Percentiles rank a stretch among this genome's conserved stretches.
Evolutionary conservation across 78 protist genomes (phyloP).

Genomic region (Chrysochromulina tobinii): DNA sequence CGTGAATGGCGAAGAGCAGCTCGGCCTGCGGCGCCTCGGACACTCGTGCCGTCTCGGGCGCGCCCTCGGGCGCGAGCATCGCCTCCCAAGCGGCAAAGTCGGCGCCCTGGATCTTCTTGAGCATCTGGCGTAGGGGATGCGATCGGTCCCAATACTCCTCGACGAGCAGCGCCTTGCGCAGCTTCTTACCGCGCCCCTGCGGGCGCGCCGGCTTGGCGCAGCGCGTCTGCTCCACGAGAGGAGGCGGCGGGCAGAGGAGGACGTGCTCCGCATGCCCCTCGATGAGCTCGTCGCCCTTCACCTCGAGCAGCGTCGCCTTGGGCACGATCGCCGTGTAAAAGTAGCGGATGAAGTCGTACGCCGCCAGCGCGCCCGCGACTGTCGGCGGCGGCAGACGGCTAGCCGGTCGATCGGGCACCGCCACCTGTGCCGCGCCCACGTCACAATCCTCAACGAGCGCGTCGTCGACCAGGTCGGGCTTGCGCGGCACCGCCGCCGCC

Average conservation of each 20-base stretch:
- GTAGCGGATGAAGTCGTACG: neutral
- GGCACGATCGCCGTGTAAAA: neutral
- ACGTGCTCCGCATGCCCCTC: neutral
- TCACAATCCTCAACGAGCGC: neutral
- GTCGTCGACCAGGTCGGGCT: neutral
- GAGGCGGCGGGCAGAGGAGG: neutral
- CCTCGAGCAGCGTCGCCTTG: neutral
- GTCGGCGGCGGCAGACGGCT: neutral
- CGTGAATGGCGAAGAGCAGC: neutral
- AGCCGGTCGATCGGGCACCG: neutral
- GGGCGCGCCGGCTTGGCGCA: neutral
- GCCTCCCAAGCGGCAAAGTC: neutral
- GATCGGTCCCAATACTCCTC: neutral
- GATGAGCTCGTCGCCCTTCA: neutral
- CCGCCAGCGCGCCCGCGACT: too few relatives aligned
- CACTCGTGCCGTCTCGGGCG: neutral
- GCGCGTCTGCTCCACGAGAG: neutral
- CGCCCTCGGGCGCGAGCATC: neutral
- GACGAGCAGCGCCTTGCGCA: neutral
- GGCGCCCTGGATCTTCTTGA: neutral
- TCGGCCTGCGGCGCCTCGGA: neutral
- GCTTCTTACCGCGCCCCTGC: neutral
- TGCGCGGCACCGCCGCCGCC: neutral
- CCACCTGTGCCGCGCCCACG: neutral
- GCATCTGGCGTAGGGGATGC: neutral